Base-by-base conservation (phyloP, 179 eudicot species). In the Gypsophila paniculata region DNA sequence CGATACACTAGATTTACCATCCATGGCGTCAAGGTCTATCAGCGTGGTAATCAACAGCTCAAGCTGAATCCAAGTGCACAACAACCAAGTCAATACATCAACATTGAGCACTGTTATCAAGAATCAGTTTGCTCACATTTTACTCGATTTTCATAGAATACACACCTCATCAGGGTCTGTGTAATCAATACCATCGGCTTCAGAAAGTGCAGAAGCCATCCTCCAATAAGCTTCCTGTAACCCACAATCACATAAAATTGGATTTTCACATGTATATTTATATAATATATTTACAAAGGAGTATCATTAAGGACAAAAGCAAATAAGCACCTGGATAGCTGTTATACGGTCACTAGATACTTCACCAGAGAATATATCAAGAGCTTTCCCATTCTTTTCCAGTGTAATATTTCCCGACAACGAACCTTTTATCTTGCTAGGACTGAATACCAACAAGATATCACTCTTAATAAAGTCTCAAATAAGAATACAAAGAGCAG, bases 1-100 rank as follows among this genome's bases (percentile, higher is more conserved):
- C 13, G 96, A 91, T 3, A 82, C 97, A 67, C 96, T 94, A 25
- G 96, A 87, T 89, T 94, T 94, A 65, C 97, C 89, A 79, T 94
- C 99, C 97, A 94, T 94, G 19, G 97, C 99, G 74, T 91, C 99
- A 59, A 94, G 94, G 86, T 94, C 99, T 67, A 91, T 89, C 44
- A 94, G 92, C 65, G 99, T 83, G 69, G 92, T 83, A 82, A 94
- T 82, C 73, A 94, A 77, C 79, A 89, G 77, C 82, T 94, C 99
- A 22, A 94, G 97, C 99, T 94, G 91, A 80, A 72, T 61, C 70
- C 81, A 82, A 71, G 65, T 3, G 66, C 48, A 18, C 75, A 22
- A 68, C 8, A 78, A 14, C 13, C 59, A 11, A 26, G 65, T 74
- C 75, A 71, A 75, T 46, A 62, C 9, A 46, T 39, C 51, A 21